These are phyloP conservation scores for Euphorbia pulcherrima DNA, from an alignment of 345 rosid genomes.

Conservation along the genomic window DNA sequence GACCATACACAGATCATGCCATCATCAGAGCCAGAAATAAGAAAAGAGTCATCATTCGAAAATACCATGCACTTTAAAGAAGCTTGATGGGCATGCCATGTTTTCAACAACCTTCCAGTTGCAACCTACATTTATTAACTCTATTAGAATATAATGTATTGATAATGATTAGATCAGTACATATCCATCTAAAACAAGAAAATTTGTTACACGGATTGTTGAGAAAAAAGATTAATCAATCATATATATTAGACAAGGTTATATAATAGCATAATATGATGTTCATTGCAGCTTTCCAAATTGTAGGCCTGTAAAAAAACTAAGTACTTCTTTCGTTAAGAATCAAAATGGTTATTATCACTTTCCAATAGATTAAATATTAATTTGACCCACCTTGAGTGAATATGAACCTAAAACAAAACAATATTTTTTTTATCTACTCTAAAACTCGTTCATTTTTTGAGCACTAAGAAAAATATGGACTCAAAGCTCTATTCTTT, in stretches of 20 bases:
- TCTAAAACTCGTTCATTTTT: no score
- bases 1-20: conserved; percentile 46
- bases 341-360: not conserved
- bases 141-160: not conserved
- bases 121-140: conserved; percentile 32
- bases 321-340: not conserved
- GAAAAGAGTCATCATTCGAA: conserved; percentile 42
- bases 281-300: not conserved
- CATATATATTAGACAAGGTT: not conserved
- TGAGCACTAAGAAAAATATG: no score
- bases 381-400: no score
- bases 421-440: no score
- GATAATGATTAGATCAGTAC: not conserved
- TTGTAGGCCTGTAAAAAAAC: not conserved
- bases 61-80: conserved; percentile 43
- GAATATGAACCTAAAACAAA: no score
- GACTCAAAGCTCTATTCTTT: not conserved
- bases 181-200: not conserved
- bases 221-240: not conserved
- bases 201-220: not conserved
- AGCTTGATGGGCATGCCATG: conserved; percentile 44
- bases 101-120: conserved; percentile 41
- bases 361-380: not conserved
- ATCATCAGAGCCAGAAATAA: conserved; percentile 47
- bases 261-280: not conserved